These are phyloP conservation scores for Entophlyctis helioformis DNA, from an alignment of 192 early-diverging fungal species.

Conservation along the genomic window DNA sequence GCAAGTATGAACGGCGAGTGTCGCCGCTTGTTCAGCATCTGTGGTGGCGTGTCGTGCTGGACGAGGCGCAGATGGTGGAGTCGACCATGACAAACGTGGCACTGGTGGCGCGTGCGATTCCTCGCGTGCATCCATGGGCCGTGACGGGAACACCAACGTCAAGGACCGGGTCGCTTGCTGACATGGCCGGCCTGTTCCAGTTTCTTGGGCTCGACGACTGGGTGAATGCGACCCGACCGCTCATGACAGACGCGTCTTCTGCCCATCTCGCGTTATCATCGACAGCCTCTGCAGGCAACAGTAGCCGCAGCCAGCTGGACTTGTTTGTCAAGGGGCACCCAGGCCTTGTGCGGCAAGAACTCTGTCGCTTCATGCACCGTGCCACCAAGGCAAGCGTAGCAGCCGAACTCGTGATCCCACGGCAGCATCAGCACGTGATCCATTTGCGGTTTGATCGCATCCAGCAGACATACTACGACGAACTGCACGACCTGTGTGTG, in stretches of 20 bases:
- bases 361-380: constrained; percentile 36
- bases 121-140: constrained; percentile 46
- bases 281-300: too few species aligned
- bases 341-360: too few species aligned
- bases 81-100: constrained; percentile 24
- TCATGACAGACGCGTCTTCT: too few species aligned
- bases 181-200: constrained; percentile 37
- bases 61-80: constrained; percentile 63
- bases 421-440: constrained; percentile 31
- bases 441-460: constrained; percentile 37
- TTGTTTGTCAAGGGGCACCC: too few species aligned
- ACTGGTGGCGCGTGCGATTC: constrained; percentile 43
- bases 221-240: too few species aligned
- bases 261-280: too few species aligned
- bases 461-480: constrained; percentile 47
- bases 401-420: constrained; percentile 41
- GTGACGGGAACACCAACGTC: constrained; percentile 51
- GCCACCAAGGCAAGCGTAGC: constrained; percentile 39
- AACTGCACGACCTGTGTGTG: constrained; percentile 32
- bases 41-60: constrained; percentile 53
- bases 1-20: constrained; percentile 18
- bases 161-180: constrained; percentile 20
- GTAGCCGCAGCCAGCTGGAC: too few species aligned
- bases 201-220: constrained; percentile 35
- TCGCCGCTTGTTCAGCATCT: constrained; percentile 31